Conservation (phyloP, 2,329 filamentous ascomycete genomes). For the Nemania sp. region DNA sequence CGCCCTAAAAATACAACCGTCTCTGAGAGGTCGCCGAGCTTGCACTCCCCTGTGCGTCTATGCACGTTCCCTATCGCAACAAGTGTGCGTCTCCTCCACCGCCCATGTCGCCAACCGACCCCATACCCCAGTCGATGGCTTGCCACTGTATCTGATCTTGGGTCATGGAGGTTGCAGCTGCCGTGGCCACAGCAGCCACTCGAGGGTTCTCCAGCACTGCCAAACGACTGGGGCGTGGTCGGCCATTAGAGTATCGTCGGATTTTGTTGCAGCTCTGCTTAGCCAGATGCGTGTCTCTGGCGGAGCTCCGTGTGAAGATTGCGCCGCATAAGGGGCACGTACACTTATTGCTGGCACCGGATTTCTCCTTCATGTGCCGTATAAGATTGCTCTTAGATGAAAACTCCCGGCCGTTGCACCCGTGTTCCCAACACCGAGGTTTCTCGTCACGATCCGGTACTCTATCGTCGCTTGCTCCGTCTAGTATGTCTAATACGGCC, state of each 20-base stretch:
- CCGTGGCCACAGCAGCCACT: constrained; percentile 39
- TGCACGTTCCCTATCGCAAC: constrained; percentile 15
- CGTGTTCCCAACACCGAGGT: constrained; percentile 48
- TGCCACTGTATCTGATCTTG: constrained; percentile 45
- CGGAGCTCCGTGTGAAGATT: constrained; percentile 47
- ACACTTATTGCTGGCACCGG: constrained; percentile 45
- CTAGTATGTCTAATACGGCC: constrained; percentile 38
- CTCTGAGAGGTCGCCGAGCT: constrained; percentile 12
- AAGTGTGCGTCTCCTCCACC: constrained; percentile 16
- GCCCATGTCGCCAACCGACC: constrained; percentile 37
- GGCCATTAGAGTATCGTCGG: constrained; percentile 48
- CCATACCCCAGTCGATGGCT: constrained; percentile 41
- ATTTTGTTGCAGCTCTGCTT: constrained; percentile 50
- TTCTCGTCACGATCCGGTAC: constrained; percentile 40
- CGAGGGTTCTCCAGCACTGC: constrained; percentile 46
- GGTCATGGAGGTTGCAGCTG: constrained; percentile 32
- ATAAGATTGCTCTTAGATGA: constrained; percentile 49
- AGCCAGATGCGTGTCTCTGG: constrained; percentile 47
- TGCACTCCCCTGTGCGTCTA: constrained; percentile 6
- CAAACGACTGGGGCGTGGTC: constrained; percentile 47
- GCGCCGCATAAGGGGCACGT: constrained; percentile 47
- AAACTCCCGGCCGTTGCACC: constrained; percentile 47
- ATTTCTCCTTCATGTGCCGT: constrained; percentile 47
- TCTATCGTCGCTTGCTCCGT: constrained; percentile 35
- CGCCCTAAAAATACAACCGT: constrained; percentile 12